Evolutionary conservation across 225 moss, liverwort and hornwort genomes (phyloP).

Genomic region (Pleurozium schreberi): DNA sequence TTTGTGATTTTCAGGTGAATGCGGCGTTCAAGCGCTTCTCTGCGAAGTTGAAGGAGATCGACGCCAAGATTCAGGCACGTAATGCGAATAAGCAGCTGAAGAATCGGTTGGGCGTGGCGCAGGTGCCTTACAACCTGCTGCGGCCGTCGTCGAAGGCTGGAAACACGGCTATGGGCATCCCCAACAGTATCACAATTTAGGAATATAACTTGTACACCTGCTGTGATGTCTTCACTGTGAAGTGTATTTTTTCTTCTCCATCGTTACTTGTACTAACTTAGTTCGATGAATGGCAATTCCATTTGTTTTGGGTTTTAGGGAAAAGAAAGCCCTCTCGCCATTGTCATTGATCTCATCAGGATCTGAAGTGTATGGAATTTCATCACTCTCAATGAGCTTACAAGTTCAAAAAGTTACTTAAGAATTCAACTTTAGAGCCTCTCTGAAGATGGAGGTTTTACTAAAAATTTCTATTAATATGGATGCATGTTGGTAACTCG

Average conservation of each 20-base stretch:
- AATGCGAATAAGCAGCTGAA: constrained; percentile 14
- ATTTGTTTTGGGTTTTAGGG: not conserved
- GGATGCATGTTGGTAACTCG: not conserved
- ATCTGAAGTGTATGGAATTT: not conserved
- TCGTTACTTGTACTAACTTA: not conserved
- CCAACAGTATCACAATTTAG: constrained; percentile 33
- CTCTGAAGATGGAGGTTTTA: not conserved
- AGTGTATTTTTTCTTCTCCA: not conserved
- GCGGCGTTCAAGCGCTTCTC: constrained; percentile 18
- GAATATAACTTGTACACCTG: not conserved
- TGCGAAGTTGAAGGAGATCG: constrained; percentile 7
- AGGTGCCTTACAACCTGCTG: constrained; percentile 28
- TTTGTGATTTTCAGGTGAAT: not conserved
- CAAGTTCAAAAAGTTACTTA: no score
- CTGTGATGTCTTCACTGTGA: not conserved
- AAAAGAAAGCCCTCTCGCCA: not conserved
- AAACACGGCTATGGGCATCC: constrained; percentile 31
- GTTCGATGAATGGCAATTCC: not conserved
- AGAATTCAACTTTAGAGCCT: not conserved
- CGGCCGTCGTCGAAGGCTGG: constrained; percentile 23
- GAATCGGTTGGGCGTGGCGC: constrained; percentile 20
- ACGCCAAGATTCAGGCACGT: constrained; percentile 15
- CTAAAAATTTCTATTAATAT: not conserved
- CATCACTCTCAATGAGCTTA: not conserved
- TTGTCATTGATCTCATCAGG: not conserved